Percentiles rank a stretch among this genome's conserved stretches.
phyloP scores from a whole-genome alignment of 2,329 filamentous ascomycete species.

The Lasiodiplodia sp. region DNA sequence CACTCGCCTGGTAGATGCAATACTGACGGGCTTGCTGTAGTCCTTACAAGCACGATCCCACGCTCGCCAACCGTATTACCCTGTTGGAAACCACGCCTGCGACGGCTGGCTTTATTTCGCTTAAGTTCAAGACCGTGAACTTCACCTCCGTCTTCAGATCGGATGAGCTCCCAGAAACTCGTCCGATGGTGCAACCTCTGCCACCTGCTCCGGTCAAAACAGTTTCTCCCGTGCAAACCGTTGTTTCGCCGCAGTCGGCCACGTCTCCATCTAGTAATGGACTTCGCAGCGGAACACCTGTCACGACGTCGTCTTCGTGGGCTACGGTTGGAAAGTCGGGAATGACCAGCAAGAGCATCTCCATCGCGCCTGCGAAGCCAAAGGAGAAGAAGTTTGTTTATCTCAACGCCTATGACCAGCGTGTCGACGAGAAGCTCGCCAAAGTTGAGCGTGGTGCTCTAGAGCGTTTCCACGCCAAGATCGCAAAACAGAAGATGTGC shows the following conservation, averaged over 20 bases:
- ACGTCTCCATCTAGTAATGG: conserved; percentile 32
- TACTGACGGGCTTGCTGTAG: conserved; percentile 1
- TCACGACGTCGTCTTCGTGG: conserved; percentile 38
- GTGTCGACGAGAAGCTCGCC: conserved; percentile 50
- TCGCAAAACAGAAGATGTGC: conserved; percentile 44
- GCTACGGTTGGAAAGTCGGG: conserved; percentile 65
- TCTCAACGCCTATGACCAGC: conserved; percentile 52
- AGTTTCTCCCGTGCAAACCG: conserved; percentile 20
- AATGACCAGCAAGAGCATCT: conserved; percentile 86
- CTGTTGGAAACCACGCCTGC: conserved; percentile 54
- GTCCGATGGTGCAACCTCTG: conserved; percentile 28
- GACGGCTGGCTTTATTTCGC: conserved; percentile 49
- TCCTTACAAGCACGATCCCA: conserved; percentile 51
- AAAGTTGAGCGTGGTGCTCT: conserved; percentile 38
- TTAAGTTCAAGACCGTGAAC: conserved; percentile 50
- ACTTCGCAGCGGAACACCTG: conserved; percentile 34
- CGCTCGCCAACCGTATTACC: conserved; percentile 49
- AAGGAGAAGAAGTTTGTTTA: conserved; percentile 47
- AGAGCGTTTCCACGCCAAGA: conserved; percentile 38
- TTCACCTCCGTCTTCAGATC: conserved; percentile 53
- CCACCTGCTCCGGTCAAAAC: conserved; percentile 32
- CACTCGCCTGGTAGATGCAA: neutral
- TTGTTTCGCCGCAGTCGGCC: conserved; percentile 28
- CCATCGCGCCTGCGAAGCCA: conserved; percentile 44
- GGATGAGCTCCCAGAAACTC: conserved; percentile 48